These are phyloP conservation scores for Coprinopsis marcescibilis DNA, from an alignment of 768 basidiomycete species.

Conservation along the genomic window DNA sequence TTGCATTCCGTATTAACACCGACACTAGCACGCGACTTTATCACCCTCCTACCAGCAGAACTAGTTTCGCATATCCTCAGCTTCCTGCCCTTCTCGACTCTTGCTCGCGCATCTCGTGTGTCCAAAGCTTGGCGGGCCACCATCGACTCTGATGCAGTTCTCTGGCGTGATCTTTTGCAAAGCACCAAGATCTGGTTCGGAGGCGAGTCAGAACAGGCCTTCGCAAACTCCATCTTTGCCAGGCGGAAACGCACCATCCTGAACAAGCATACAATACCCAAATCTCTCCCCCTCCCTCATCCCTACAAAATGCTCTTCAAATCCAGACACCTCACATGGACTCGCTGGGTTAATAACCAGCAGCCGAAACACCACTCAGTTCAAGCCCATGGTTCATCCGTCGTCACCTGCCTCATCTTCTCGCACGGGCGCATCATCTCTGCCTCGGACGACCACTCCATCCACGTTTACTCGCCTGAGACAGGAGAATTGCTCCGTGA, in stretches of 20 bases:
- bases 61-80: conserved; percentile 85
- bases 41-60: conserved; percentile 87
- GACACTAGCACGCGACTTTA: conserved; percentile 90
- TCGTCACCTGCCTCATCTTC: conserved; percentile 95
- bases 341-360: conserved; percentile 71
- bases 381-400: conserved; percentile 81
- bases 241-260: conserved; percentile 44
- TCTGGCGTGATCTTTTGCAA: conserved; percentile 86
- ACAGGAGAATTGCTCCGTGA: conserved; percentile 71
- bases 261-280: conserved; percentile 26
- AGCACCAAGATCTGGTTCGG: conserved; percentile 88
- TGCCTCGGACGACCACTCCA: conserved; percentile 95
- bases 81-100: conserved; percentile 74
- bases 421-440: conserved; percentile 94
- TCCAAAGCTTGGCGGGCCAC: conserved; percentile 87
- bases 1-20: conserved; percentile 85
- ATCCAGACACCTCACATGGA: conserved; percentile 74
- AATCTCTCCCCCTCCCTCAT: conserved; percentile 65
- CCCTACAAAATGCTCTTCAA: conserved; percentile 94
- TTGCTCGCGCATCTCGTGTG: conserved; percentile 85
- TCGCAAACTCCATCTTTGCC: conserved; percentile 65
- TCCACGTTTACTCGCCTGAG: conserved; percentile 88
- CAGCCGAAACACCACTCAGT: conserved; percentile 77
- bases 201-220: conserved; percentile 74
- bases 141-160: conserved; percentile 83